These are phyloP conservation scores for Paraconiothyrium brasiliense DNA, from an alignment of 2,329 filamentous ascomycete species.

Conservation along the genomic window DNA sequence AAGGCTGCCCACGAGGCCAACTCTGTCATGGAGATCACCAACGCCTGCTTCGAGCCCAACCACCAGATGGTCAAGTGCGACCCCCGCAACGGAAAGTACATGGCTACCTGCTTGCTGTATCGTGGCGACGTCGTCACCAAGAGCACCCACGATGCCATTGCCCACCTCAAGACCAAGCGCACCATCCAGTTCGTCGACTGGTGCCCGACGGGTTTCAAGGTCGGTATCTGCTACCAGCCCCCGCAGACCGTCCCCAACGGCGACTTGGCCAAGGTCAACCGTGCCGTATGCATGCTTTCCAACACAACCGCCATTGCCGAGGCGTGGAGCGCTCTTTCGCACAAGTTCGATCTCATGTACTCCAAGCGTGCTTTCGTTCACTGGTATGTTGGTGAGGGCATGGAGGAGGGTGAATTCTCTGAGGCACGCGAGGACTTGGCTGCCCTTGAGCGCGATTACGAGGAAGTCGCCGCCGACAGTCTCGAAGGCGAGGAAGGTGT, in stretches of 20 bases:
- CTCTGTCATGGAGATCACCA: constrained; percentile 97
- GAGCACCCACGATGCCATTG: constrained; percentile 90
- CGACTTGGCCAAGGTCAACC: constrained; percentile 96
- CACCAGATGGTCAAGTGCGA: constrained; percentile 99
- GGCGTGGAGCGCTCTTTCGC: constrained; percentile 94
- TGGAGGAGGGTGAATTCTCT: constrained; percentile 99
- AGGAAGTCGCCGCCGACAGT: constrained; percentile 96
- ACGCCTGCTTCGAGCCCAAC: constrained; percentile 99
- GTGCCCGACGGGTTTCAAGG: constrained; percentile 99
- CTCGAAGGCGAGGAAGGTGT: constrained; percentile 84
- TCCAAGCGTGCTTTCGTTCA: constrained; percentile 99
- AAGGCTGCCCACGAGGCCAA: constrained; percentile 98
- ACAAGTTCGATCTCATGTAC: constrained; percentile 99
- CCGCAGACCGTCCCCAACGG: constrained; percentile 96
- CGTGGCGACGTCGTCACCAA: constrained; percentile 98
- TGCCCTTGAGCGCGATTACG: constrained; percentile 97
- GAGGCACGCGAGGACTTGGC: constrained; percentile 98
- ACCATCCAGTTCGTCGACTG: constrained; percentile 99
- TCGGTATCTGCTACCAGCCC: constrained; percentile 99
- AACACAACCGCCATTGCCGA: constrained; percentile 99
- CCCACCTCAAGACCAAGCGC: constrained; percentile 98
- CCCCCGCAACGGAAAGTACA: constrained; percentile 98
- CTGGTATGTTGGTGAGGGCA: constrained; percentile 99
- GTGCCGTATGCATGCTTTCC: constrained; percentile 98
- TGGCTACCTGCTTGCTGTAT: constrained; percentile 98